phyloP scores from a whole-genome alignment of 2,329 filamentous ascomycete genomes.

The Talaromyces sp. region DNA sequence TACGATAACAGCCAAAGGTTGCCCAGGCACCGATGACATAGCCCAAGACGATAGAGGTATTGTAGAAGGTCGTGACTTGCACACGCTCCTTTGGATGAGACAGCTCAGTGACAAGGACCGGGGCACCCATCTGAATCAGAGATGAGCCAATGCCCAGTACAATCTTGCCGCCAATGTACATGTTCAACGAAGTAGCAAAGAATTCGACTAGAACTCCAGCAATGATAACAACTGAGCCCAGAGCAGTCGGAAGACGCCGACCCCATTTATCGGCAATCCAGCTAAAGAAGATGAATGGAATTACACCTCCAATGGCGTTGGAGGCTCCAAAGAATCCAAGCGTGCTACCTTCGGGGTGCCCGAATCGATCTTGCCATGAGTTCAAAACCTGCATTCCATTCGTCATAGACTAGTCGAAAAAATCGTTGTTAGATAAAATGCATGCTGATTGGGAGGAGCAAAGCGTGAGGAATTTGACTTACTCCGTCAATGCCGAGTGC shows the following conservation, averaged over 20 bases:
- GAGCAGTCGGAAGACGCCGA: conserved; percentile 23
- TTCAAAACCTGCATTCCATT: conserved; percentile 47
- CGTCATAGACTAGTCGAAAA: conserved; percentile 40
- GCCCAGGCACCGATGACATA: conserved; percentile 40
- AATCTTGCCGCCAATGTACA: conserved; percentile 27
- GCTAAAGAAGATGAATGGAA: conserved; percentile 24
- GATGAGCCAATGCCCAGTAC: conserved; percentile 25
- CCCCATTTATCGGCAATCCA: conserved; percentile 24
- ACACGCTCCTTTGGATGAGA: conserved; percentile 41
- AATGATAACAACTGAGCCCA: conserved; percentile 36
- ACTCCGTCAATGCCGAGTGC: conserved; percentile 45
- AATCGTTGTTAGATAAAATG: conserved; percentile 21
- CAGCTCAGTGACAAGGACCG: conserved; percentile 44
- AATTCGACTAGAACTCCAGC: conserved; percentile 28
- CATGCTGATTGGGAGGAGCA: neutral
- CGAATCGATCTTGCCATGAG: conserved; percentile 39
- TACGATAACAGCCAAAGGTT: conserved; percentile 32
- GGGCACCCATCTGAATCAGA: conserved; percentile 40
- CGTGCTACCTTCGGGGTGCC: conserved; percentile 23
- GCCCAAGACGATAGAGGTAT: conserved; percentile 42
- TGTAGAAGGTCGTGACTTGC: conserved; percentile 39
- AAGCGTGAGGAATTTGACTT: conserved; percentile 20
- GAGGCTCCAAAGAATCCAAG: conserved; percentile 26
- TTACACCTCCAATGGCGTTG: conserved; percentile 24
- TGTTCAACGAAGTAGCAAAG: conserved; percentile 25